Conservation (phyloP, 495 filamentous ascomycete species). For the Usnea hakonensis region DNA sequence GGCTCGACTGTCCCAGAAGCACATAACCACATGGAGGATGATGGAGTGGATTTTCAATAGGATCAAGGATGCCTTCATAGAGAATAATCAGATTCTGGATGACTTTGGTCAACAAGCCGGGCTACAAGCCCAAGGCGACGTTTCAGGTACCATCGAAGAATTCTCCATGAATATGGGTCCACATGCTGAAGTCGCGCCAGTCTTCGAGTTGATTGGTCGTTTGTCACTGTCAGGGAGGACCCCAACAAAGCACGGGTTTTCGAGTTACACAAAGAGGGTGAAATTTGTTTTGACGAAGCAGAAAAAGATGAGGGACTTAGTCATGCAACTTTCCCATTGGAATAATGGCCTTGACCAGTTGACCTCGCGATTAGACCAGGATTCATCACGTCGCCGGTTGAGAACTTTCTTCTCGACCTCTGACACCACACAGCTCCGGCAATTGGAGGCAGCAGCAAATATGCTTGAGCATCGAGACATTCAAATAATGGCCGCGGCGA, state of each 20-base stretch:
- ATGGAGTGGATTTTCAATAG: conserved; percentile 20
- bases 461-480: conserved; percentile 20
- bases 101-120: conserved; percentile 12
- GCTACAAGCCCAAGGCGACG: conserved; percentile 10
- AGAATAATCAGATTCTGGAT: conserved; percentile 20
- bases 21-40: conserved; percentile 19
- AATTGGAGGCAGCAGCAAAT: conserved; percentile 17
- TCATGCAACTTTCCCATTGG: conserved; percentile 21
- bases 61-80: conserved; percentile 18
- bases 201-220: conserved; percentile 12
- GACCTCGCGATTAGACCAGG: conserved; percentile 17
- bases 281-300: conserved; percentile 19
- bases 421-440: conserved; percentile 11
- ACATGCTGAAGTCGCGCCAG: not conserved
- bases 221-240: conserved; percentile 15
- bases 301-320: conserved; percentile 17
- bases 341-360: conserved; percentile 25
- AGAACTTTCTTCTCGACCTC: conserved; percentile 16
- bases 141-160: conserved; percentile 10
- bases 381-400: conserved; percentile 10
- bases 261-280: conserved; percentile 14
- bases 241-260: conserved; percentile 12
- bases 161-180: not conserved
- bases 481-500: conserved; percentile 14
- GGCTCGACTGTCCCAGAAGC: not conserved